phyloP scores from a whole-genome alignment of 441 rosid species.

The Gossypium davidsonii region DNA sequence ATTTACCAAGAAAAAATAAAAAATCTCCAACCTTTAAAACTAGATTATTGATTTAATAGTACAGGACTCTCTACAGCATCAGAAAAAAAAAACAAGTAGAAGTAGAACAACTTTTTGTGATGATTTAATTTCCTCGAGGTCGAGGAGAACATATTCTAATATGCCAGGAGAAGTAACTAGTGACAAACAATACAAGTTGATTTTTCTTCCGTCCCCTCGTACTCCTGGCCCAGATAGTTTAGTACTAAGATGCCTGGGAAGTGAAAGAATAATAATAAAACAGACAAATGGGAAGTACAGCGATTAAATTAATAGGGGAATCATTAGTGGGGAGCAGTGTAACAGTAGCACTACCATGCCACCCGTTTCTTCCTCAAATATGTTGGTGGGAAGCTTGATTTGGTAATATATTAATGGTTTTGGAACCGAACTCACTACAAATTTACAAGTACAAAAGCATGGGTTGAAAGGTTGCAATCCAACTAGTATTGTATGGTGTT shows the following conservation, averaged over 20 bases:
- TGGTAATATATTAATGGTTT: not conserved
- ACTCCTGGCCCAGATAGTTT: not conserved
- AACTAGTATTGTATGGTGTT: not conserved
- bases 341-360: not conserved
- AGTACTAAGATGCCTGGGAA: not conserved
- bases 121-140: not conserved
- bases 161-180: too few relatives aligned
- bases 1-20: not conserved
- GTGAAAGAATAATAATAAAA: not conserved
- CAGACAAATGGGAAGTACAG: not conserved
- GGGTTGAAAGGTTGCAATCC: not conserved
- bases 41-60: not conserved
- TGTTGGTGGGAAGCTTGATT: not conserved
- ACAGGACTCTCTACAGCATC: not conserved
- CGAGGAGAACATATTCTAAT: too few relatives aligned
- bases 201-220: not conserved
- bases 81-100: not conserved
- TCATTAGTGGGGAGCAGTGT: constrained; percentile 10
- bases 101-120: not conserved
- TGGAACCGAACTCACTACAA: not conserved
- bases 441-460: not conserved
- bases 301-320: not conserved
- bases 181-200: too few relatives aligned
- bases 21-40: not conserved
- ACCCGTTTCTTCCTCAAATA: constrained; percentile 7